Conservation (phyloP, 352 stramenopile genomes). For the Pythium angustatum region DNA sequence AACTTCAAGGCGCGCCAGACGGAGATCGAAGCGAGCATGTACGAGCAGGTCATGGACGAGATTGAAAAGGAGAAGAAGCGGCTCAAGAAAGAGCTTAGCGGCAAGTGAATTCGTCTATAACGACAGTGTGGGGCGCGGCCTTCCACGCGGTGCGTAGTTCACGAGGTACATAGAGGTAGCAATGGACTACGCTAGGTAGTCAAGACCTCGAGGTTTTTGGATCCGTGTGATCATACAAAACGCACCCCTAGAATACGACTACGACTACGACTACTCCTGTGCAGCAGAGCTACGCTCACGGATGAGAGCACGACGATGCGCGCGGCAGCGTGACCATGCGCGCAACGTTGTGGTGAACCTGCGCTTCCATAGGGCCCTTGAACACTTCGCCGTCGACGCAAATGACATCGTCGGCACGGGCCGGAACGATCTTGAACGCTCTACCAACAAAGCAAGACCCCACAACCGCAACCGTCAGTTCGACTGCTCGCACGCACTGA, state of each 20-base stretch:
- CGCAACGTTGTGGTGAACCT: slow-evolving; percentile 24
- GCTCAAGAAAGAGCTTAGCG: slow-evolving; percentile 62
- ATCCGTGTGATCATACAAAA: no score
- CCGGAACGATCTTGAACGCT: slow-evolving; percentile 47
- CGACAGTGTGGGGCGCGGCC: no score
- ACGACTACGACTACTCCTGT: neutral
- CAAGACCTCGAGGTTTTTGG: no score
- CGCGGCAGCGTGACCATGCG: slow-evolving; percentile 19
- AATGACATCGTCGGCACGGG: slow-evolving; percentile 40
- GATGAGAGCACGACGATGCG: neutral
- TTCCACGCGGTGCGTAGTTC: no score
- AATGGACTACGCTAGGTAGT: no score
- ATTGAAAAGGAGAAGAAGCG: slow-evolving; percentile 69
- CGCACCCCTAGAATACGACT: neutral
- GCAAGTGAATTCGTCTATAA: no score
- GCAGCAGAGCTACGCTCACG: neutral
- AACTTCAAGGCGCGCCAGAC: no score
- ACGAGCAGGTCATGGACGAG: slow-evolving; percentile 62
- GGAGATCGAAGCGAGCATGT: slow-evolving; percentile 67
- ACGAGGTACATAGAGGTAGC: no score
- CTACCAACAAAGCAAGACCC: slow-evolving; percentile 17
- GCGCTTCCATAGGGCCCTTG: slow-evolving; percentile 30
- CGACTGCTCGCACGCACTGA: no score
- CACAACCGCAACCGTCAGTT: no score
- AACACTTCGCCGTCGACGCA: slow-evolving; percentile 71